Evolutionary conservation across 257 asterid genomes (phyloP).

Genomic region (Misopates orontium): DNA sequence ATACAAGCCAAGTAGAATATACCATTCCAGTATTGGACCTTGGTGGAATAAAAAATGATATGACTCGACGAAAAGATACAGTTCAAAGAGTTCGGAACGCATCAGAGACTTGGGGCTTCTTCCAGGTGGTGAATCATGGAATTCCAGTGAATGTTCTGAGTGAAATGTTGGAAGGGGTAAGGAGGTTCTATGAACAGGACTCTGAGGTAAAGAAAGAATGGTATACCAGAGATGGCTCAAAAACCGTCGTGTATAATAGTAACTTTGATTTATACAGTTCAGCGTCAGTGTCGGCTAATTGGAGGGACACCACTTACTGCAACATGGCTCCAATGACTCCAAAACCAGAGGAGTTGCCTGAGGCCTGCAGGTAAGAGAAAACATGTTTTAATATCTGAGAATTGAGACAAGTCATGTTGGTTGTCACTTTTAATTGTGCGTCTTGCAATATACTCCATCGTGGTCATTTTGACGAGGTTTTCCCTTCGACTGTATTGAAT

Average conservation of each 20-base stretch:
- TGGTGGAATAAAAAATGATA: neutral
- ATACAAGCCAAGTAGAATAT: neutral
- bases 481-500: too few relatives aligned
- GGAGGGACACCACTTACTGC: conserved; percentile 39
- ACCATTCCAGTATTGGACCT: conserved; percentile 10
- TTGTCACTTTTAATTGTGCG: too few relatives aligned
- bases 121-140: conserved; percentile 27
- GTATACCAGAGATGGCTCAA: conserved; percentile 13
- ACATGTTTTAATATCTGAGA: too few relatives aligned
- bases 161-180: conserved; percentile 22
- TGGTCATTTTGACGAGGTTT: too few relatives aligned
- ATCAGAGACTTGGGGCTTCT: conserved; percentile 13
- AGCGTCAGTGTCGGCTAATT: conserved; percentile 27
- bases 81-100: conserved; percentile 12
- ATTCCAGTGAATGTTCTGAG: conserved; percentile 1
- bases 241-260: conserved; percentile 6
- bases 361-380: conserved; percentile 26
- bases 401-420: too few relatives aligned
- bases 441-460: too few relatives aligned
- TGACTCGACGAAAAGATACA: neutral
- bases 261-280: conserved; percentile 15
- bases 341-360: conserved; percentile 35
- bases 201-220: neutral
- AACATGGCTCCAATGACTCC: conserved; percentile 35
- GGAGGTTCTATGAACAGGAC: conserved; percentile 18